Percentiles rank a stretch among this genome's conserved stretches.
Conservation (phyloP, 2,329 filamentous ascomycete species). For the Gaeumannomyces sp. region DNA sequence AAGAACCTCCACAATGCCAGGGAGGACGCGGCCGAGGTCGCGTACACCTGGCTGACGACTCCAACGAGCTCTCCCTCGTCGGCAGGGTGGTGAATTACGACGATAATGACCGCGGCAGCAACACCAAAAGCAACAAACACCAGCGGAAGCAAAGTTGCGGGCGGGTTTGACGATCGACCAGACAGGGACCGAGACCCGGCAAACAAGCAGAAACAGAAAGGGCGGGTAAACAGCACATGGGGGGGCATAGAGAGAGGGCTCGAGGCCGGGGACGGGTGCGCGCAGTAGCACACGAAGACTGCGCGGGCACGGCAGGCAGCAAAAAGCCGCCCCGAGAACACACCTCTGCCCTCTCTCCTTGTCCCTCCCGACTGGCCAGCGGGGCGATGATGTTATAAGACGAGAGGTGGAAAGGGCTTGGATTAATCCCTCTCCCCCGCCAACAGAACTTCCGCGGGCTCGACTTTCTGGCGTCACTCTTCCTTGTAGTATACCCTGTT, state of each 20-base stretch:
- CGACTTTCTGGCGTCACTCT: constrained; percentile 20
- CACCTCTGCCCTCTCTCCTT: neutral
- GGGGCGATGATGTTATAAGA: neutral
- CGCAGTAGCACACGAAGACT: neutral
- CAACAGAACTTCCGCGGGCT: constrained; percentile 19
- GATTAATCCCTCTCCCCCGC: neutral
- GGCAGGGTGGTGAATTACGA: neutral
- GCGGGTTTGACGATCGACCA: neutral
- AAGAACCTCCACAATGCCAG: constrained; percentile 80
- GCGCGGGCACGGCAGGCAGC: neutral
- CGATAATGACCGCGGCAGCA: neutral
- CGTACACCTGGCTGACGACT: constrained; percentile 50
- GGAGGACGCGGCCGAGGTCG: constrained; percentile 86
- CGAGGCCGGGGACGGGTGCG: neutral
- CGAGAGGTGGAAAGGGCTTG: neutral
- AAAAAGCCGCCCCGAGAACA: neutral
- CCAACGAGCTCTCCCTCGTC: constrained; percentile 27
- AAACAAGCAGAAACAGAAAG: neutral
- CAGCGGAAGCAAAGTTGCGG: neutral
- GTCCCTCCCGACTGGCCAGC: neutral
- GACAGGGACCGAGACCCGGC: neutral
- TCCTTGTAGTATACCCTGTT: constrained; percentile 28
- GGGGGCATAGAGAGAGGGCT: neutral
- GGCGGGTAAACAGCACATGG: neutral
- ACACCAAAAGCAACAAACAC: too few relatives aligned